Base-by-base conservation (phyloP, 2,329 filamentous ascomycete species). In the Mycogone perniciosa region DNA sequence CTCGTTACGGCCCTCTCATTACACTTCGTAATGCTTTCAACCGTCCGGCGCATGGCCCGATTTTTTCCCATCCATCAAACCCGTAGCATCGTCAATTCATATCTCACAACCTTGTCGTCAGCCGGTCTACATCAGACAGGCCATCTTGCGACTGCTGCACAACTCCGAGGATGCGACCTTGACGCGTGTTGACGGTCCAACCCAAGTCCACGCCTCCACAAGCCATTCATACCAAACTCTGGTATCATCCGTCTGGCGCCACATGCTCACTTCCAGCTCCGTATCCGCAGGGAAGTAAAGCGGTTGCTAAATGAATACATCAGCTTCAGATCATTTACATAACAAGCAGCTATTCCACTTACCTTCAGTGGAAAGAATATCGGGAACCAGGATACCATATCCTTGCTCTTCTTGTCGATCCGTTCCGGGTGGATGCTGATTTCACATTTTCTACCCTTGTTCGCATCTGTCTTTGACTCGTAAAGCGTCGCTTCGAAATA, bases 151-250 rank as follows among this genome's bases (percentile, higher is more conserved):
- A 64, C 83, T 87, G 60, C 80, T 87, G 61, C 85, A 85, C 58
- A 88, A 65, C 46, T 85, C 84, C 42, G 82, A 85, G 44, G 75
- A 74, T 5, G 76, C 84, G 13, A 89, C 71, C 68, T 85, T 85
- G 67, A 88, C 75, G 50, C 84, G 74, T 57, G 75, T 73, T 37
- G 76, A 74, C n/a, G 76, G 76, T 1, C 78, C 78, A 45, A 81
- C 69, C 73, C 80, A 84, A 20, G 76, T 79, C 67, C 85, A 96
- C 8, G 87, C 88, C 67, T 97, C 93, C 2, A 96, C 85, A 54
- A 93, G 76, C 93, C 93, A 99, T 67, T 99, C 93, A 67, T 99
- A 99, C 95, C 93, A 99, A 6, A 99, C 93, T 67, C 88, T 95
- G 35, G 86, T 82, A 65, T 96, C 89, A 64, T 99, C 92, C 1